These are phyloP conservation scores for Gremmenia infestans DNA, from an alignment of 2,329 filamentous ascomycete genomes.

Conservation along the genomic window DNA sequence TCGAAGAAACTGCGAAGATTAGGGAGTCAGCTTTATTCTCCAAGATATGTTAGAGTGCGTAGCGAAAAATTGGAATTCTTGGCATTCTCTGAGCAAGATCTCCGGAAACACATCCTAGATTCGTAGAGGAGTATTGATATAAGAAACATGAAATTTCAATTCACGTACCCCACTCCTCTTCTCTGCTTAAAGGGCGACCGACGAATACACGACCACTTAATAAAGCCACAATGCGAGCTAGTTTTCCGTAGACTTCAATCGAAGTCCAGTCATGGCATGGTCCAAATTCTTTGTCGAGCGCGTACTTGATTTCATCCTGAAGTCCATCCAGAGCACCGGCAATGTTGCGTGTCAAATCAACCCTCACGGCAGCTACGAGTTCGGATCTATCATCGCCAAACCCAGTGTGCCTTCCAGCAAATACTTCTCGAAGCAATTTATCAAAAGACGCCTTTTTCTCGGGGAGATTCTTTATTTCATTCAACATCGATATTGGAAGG, in stretches of 20 bases:
- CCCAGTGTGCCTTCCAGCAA: constrained; percentile 18
- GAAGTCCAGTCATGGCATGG: constrained; percentile 32
- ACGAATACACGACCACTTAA: constrained; percentile 33
- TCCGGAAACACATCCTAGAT: too few species aligned
- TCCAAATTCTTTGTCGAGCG: constrained; percentile 21
- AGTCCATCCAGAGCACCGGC: constrained; percentile 14
- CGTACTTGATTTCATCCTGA: constrained; percentile 24
- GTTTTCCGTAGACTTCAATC: constrained; percentile 26
- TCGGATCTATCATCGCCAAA: constrained; percentile 15
- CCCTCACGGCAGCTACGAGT: constrained; percentile 16
- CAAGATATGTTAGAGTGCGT: too few species aligned
- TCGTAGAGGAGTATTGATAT: too few species aligned
- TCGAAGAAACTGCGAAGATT: too few species aligned
- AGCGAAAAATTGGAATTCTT: too few species aligned
- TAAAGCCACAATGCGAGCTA: constrained; percentile 36
- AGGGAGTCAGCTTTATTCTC: too few species aligned
- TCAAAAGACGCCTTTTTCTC: constrained; percentile 22
- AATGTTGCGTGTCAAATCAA: constrained; percentile 23
- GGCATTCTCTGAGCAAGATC: too few species aligned
- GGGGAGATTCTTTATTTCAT: constrained; percentile 23
- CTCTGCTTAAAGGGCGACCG: constrained; percentile 20
- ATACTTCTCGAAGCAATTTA: constrained; percentile 10
- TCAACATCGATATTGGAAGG: constrained; percentile 18
- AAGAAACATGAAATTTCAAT: background rate
- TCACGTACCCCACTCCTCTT: constrained; percentile 21